These are phyloP conservation scores for Plasmodium vinckei DNA, from an alignment of 169 alveolate species.

Conservation along the genomic window DNA sequence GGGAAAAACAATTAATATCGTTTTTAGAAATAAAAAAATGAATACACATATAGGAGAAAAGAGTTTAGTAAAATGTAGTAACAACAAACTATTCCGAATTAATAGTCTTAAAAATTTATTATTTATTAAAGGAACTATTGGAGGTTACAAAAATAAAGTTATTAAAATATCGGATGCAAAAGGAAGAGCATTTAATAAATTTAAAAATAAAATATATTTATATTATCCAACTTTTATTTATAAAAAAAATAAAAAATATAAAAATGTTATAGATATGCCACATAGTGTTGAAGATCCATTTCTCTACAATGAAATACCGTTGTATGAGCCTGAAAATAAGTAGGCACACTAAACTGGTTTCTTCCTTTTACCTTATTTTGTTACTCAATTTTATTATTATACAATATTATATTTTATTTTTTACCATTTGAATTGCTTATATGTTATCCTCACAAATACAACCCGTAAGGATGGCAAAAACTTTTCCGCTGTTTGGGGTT, in stretches of 20 bases:
- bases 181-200: slow-evolving; percentile 86
- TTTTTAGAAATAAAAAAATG: slow-evolving; percentile 90
- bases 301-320: slow-evolving; percentile 81
- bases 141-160: slow-evolving; percentile 86
- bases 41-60: slow-evolving; percentile 92
- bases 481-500: too few relatives aligned
- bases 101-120: slow-evolving; percentile 86
- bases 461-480: too few relatives aligned
- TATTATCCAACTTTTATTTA: slow-evolving; percentile 90
- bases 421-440: too few relatives aligned
- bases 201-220: slow-evolving; percentile 79
- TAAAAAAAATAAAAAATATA: slow-evolving; percentile 70
- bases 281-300: slow-evolving; percentile 80
- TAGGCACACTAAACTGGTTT: not conserved
- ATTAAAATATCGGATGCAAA: slow-evolving; percentile 90
- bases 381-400: too few relatives aligned
- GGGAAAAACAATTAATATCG: slow-evolving; percentile 88
- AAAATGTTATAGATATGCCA: slow-evolving; percentile 78
- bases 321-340: slow-evolving; percentile 78
- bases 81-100: slow-evolving; percentile 88
- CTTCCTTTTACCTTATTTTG: not conserved
- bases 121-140: slow-evolving; percentile 87
- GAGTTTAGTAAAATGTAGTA: slow-evolving; percentile 85
- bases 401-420: too few relatives aligned
- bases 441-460: too few relatives aligned